Conservation (phyloP, 441 rosid species). For the Erodium moschatum region DNA sequence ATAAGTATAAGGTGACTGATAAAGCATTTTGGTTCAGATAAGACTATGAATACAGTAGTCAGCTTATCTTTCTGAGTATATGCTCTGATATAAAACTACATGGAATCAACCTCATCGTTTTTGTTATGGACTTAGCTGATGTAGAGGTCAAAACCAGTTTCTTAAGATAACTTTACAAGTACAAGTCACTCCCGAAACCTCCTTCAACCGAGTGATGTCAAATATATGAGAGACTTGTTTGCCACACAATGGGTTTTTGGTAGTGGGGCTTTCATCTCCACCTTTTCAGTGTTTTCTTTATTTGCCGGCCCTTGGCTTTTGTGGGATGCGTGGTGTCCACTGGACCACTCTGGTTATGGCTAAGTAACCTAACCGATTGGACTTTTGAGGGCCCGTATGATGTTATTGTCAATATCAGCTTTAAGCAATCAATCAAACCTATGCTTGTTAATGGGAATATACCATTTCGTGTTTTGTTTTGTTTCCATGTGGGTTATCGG, state of each 20-base stretch:
- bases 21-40: background rate
- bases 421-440: background rate
- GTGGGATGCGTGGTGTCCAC: background rate
- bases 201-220: background rate
- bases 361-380: conserved; percentile 3
- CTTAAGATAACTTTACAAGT: background rate
- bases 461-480: background rate
- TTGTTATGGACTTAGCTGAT: too few species aligned
- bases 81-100: background rate
- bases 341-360: background rate
- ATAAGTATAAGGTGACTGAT: background rate
- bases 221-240: background rate
- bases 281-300: background rate
- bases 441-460: background rate
- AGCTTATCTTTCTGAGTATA: background rate
- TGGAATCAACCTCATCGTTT: too few species aligned
- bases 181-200: background rate
- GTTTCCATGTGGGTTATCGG: background rate
- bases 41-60: background rate
- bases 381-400: background rate
- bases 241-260: background rate
- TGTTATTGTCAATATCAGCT: background rate
- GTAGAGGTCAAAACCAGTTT: background rate
- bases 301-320: background rate
- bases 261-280: background rate